Evolutionary conservation across 257 asterid genomes (phyloP).

Genomic region (Solanum rostratum): DNA sequence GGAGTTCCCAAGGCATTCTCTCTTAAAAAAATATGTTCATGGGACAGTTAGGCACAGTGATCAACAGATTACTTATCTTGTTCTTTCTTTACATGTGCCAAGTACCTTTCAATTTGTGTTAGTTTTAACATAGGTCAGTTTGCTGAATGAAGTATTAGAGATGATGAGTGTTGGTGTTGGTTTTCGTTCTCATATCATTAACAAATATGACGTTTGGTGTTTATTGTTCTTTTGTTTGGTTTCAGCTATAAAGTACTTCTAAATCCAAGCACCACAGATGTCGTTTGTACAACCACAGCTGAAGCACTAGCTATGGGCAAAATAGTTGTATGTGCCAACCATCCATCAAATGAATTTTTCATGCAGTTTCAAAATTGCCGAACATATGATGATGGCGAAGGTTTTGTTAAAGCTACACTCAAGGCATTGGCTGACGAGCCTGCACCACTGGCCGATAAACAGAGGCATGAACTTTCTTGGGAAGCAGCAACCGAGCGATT

Average conservation of each 20-base stretch:
- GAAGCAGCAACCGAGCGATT: slow-evolving; percentile 93
- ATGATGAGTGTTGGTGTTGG: not conserved
- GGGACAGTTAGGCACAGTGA: not conserved
- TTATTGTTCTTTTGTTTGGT: not conserved
- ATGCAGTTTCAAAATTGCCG: slow-evolving; percentile 94
- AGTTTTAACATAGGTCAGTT: not conserved
- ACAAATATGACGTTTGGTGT: not conserved
- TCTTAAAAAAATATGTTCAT: not conserved
- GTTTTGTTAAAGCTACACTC: slow-evolving; percentile 61
- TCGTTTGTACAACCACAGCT: slow-evolving; percentile 96
- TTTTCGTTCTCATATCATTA: not conserved
- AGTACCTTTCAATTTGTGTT: not conserved
- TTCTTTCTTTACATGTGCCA: not conserved
- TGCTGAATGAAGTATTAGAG: not conserved
- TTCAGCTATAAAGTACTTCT: slow-evolving; percentile 87
- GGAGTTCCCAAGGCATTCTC: not conserved
- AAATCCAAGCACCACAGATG: slow-evolving; percentile 97
- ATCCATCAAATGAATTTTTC: slow-evolving; percentile 94
- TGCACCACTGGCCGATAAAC: slow-evolving; percentile 56
- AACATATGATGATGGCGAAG: slow-evolving; percentile 49
- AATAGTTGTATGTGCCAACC: slow-evolving; percentile 90
- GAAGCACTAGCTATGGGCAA: slow-evolving; percentile 98
- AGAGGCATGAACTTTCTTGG: slow-evolving; percentile 88
- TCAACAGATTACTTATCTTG: not conserved
- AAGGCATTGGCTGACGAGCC: slow-evolving; percentile 69